These are phyloP conservation scores for Ceratonia siliqua DNA, from an alignment of 306 rosid genomes.

Conservation along the genomic window DNA sequence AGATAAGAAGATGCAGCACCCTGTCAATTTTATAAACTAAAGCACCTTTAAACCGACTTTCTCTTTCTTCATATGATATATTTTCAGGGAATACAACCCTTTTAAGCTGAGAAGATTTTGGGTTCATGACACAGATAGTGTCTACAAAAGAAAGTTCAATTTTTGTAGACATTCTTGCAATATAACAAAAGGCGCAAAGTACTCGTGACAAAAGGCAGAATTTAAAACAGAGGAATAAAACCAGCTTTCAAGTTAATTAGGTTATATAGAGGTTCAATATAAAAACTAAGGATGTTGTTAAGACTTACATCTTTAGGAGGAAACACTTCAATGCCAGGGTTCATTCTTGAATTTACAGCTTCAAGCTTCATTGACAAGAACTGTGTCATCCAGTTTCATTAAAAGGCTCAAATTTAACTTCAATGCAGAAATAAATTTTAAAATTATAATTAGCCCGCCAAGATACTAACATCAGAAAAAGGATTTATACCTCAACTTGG, in stretches of 20 bases:
- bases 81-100: not conserved
- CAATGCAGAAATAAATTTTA: not conserved
- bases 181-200: not conserved
- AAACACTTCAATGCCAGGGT: slow-evolving; percentile 68
- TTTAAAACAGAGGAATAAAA: not conserved
- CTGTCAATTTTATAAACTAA: not conserved
- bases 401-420: not conserved
- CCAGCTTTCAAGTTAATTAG: not conserved
- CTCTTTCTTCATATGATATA: not conserved
- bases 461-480: slow-evolving; percentile 10
- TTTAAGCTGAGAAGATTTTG: not conserved
- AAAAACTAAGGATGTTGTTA: not conserved
- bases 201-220: slow-evolving; percentile 4
- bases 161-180: not conserved
- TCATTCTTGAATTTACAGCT: slow-evolving; percentile 76
- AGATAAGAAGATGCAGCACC: not conserved
- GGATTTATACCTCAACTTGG: slow-evolving; percentile 77
- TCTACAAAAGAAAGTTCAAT: not conserved
- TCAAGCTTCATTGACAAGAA: slow-evolving; percentile 96
- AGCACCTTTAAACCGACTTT: not conserved
- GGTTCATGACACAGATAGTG: not conserved
- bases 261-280: not conserved
- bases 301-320: slow-evolving; percentile 76
- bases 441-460: not conserved
- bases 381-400: slow-evolving; percentile 54